These are phyloP conservation scores for Polyplosphaeria fusca DNA, from an alignment of 495 filamentous ascomycete species.

Conservation along the genomic window DNA sequence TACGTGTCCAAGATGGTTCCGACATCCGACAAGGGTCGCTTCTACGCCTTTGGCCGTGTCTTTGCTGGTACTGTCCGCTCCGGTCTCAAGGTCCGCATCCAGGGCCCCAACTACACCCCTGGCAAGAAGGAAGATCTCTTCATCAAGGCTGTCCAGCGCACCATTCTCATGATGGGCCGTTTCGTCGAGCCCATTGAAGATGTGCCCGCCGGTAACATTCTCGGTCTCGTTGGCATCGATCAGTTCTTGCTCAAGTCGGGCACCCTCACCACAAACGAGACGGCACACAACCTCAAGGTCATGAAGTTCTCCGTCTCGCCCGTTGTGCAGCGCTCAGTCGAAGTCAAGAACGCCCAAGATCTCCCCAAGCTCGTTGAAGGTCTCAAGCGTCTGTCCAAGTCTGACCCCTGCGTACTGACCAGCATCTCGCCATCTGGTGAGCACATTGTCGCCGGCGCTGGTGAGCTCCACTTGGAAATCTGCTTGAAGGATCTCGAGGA, in stretches of 20 bases:
- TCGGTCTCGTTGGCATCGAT: conserved; percentile 97
- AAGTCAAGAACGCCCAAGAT: conserved; percentile 99
- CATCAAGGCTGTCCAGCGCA: conserved; percentile 99
- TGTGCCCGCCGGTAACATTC: conserved; percentile 98
- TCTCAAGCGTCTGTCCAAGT: conserved; percentile 99
- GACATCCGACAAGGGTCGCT: conserved; percentile 98
- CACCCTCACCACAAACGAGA: conserved; percentile 95
- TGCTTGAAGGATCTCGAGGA: conserved; percentile 99
- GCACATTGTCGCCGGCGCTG: conserved; percentile 97
- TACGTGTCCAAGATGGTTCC: conserved; percentile 99
- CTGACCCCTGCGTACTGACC: conserved; percentile 95
- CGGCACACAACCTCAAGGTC: conserved; percentile 99
- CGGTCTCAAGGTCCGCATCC: conserved; percentile 99
- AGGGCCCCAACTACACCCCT: conserved; percentile 97
- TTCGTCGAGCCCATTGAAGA: conserved; percentile 99
- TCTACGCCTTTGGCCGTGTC: conserved; percentile 99
- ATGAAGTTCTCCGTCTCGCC: conserved; percentile 99
- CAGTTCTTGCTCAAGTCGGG: conserved; percentile 99
- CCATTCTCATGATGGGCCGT: conserved; percentile 99
- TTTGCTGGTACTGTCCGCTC: conserved; percentile 97
- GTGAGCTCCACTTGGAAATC: conserved; percentile 99
- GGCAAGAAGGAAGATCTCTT: conserved; percentile 99
- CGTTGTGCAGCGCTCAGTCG: conserved; percentile 96
- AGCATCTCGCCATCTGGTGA: conserved; percentile 87
- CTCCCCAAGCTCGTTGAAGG: conserved; percentile 99